Evolutionary conservation across 2,329 filamentous ascomycete species (phyloP).

Genomic region (Emericellopsis cladophorae): DNA sequence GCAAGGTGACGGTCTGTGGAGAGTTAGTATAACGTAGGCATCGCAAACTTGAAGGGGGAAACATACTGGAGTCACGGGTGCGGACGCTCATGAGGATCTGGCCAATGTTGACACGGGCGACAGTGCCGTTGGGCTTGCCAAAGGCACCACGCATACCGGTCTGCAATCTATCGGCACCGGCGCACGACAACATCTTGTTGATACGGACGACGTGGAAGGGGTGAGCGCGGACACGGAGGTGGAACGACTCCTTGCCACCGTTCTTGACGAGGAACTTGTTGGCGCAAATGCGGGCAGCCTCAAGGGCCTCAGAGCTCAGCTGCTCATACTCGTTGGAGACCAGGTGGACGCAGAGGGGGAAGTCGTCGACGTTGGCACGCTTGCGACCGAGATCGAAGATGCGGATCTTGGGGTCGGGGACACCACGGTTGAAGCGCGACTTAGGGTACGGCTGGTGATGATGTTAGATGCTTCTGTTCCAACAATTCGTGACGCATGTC

Average conservation of each 20-base stretch:
- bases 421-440: conserved; percentile 99
- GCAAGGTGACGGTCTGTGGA: conserved; percentile 68
- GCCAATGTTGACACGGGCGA: conserved; percentile 99
- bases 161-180: conserved; percentile 99
- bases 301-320: conserved; percentile 97
- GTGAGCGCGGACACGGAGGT: conserved; percentile 76
- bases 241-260: conserved; percentile 62
- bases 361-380: conserved; percentile 96
- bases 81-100: conserved; percentile 97
- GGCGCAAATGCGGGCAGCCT: conserved; percentile 99
- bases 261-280: conserved; percentile 88
- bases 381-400: conserved; percentile 99
- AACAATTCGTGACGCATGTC: no score
- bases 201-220: conserved; percentile 99
- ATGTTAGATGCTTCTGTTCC: conserved; percentile 1
- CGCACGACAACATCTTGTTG: conserved; percentile 99
- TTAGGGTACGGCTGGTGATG: conserved; percentile 78
- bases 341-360: conserved; percentile 97
- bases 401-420: conserved; percentile 71
- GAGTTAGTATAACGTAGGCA: conserved; percentile 3
- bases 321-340: conserved; percentile 99
- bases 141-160: conserved; percentile 99
- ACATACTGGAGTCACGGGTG: conserved; percentile 83
- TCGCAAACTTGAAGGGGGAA: not conserved
- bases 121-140: conserved; percentile 98